Evolutionary conservation across 2,329 filamentous ascomycete species (phyloP).

Genomic region (Pseudopyrenochaeta lycopersici): DNA sequence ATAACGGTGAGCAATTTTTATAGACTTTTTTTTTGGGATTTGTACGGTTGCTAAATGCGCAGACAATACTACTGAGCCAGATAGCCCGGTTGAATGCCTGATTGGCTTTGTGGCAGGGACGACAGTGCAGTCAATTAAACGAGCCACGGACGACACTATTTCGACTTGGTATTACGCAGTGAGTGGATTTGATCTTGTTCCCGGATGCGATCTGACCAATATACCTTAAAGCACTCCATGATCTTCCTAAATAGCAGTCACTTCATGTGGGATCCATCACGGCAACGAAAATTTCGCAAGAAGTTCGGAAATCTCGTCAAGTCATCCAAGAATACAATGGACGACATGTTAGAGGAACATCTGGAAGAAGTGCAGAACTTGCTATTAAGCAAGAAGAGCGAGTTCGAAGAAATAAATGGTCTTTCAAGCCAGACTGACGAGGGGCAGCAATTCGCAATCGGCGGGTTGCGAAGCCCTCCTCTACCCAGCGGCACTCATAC

Average conservation of each 20-base stretch:
- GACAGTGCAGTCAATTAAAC: constrained; percentile 76
- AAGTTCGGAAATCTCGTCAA: constrained; percentile 64
- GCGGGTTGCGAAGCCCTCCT: constrained; percentile 34
- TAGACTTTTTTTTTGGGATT: not conserved
- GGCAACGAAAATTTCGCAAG: constrained; percentile 64
- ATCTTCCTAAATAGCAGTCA: constrained; percentile 82
- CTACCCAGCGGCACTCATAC: constrained; percentile 18
- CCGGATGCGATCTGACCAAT: constrained; percentile 1
- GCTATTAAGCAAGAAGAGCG: constrained; percentile 54
- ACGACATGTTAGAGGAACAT: constrained; percentile 66
- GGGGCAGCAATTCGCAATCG: constrained; percentile 13
- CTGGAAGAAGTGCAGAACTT: constrained; percentile 59
- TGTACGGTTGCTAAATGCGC: constrained; percentile 1
- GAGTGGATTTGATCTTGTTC: constrained; percentile 25
- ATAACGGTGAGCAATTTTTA: constrained; percentile 66
- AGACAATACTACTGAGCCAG: constrained; percentile 69
- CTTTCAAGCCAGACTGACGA: constrained; percentile 32
- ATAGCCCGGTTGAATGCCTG: constrained; percentile 67
- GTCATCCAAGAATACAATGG: constrained; percentile 57
- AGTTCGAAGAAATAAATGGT: constrained; percentile 43
- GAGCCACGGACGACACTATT: constrained; percentile 72
- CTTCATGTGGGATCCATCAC: constrained; percentile 74
- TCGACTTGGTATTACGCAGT: constrained; percentile 83
- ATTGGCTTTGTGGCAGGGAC: constrained; percentile 83
- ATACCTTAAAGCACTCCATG: constrained; percentile 67